Base-by-base conservation (phyloP, 495 filamentous ascomycete species). In the Talaromyces wortmannii region DNA sequence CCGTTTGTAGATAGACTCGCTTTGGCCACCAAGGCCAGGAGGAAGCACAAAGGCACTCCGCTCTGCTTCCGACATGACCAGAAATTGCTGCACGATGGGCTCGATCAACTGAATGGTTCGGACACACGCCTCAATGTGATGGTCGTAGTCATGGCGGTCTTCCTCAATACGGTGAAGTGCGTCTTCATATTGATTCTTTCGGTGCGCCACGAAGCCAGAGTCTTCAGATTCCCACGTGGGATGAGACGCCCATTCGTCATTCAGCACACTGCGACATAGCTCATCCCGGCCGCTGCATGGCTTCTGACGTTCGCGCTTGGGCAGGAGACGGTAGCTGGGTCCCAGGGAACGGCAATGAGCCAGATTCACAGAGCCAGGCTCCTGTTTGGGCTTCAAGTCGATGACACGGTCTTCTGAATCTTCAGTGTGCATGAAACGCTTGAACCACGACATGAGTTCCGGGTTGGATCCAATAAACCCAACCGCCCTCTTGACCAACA, bases 201-300 rank as follows among this genome's bases (percentile, higher is more conserved):
- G 81, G 72, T 99, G 95, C 3, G 94, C 95, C 55, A 99, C 90
- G 61, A 99, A 99, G 2, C 95, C 95, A 31, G 90, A 95, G 64
- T 99, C 95, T 69, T 99, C 95, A 1, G 92, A 97, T 1, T 92
- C 95, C 95, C 95, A 99, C 4, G 95, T 99, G 1, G 95, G 95
- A 71, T 97, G 94, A 47, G 92, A 97, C 2, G 92, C 94, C 95
- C 95, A 99, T 57, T 95, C 89, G 62, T 99, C 94, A 55, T 99
- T 99, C 45, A 99, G 78, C 0, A 97, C 94, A 45, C 82, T 78
- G 53, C 86, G 81, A 67, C 95, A 99, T 59, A 97, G 84, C 67
- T 94, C 89, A 65, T 99, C 95, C 40, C 95, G 87, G 15, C 95
- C 95, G 62, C 87, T 89, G 73, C 95, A 99, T 1, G 84, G 79